Conservation (phyloP, 164 flowering plant species). For the Amborella trichopoda region DNA sequence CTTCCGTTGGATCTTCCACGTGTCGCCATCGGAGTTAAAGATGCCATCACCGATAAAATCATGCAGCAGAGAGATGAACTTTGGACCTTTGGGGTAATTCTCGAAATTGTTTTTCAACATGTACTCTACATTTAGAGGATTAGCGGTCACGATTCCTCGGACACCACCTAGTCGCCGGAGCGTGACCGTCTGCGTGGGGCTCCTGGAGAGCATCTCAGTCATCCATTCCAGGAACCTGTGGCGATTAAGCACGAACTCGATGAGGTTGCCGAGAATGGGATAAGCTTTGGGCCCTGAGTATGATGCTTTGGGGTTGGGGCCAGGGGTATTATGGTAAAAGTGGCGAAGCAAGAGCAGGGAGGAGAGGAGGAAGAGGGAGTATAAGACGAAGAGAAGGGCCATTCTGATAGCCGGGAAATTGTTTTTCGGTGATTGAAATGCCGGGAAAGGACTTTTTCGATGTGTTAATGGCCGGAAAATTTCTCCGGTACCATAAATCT, state of each 20-base stretch:
- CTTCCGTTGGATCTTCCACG: slow-evolving; percentile 29
- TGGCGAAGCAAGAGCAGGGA: too few species aligned
- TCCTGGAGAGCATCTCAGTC: slow-evolving; percentile 24
- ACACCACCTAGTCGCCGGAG: slow-evolving; percentile 20
- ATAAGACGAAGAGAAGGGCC: too few species aligned
- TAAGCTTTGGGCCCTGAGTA: slow-evolving; percentile 21
- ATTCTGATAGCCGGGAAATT: too few species aligned
- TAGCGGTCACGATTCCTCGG: slow-evolving; percentile 10
- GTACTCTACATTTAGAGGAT: slow-evolving; percentile 5
- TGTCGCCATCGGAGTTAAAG: slow-evolving; percentile 7
- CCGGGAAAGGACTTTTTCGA: too few species aligned
- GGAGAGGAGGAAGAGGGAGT: too few species aligned
- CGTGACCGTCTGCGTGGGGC: slow-evolving; percentile 30
- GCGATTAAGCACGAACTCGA: slow-evolving; percentile 26
- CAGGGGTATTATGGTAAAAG: too few species aligned
- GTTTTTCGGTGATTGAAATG: too few species aligned
- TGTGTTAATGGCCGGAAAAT: too few species aligned
- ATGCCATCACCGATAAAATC: slow-evolving; percentile 8
- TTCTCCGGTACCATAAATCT: too few species aligned
- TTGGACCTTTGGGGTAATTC: slow-evolving; percentile 3
- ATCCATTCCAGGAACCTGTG: slow-evolving; percentile 49
- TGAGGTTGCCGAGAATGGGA: slow-evolving; percentile 35
- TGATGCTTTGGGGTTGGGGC: too few species aligned
- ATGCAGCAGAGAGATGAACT: background rate
- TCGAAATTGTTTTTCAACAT: slow-evolving; percentile 5